Conservation (phyloP, 2,329 filamentous ascomycete species). For the Ceratocystis ficicola region DNA sequence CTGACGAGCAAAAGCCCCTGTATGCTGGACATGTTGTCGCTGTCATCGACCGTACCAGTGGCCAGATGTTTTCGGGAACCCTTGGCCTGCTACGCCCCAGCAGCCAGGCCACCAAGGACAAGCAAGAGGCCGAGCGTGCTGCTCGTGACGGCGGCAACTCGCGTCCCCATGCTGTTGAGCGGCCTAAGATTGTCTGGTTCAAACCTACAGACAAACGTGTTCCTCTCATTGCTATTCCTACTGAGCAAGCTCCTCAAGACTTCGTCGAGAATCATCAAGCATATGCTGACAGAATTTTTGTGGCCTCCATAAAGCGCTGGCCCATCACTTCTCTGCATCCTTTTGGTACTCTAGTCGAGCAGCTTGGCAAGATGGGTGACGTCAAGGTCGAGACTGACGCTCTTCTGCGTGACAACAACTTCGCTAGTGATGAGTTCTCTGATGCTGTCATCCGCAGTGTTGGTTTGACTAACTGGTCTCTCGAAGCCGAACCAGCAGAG, state of each 20-base stretch:
- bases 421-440: conserved; percentile 92
- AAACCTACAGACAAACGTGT: conserved; percentile 99
- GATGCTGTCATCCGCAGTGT: conserved; percentile 91
- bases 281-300: conserved; percentile 94
- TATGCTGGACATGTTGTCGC: conserved; percentile 96
- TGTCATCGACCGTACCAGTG: conserved; percentile 90
- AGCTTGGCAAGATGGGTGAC: conserved; percentile 94
- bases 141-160: conserved; percentile 62
- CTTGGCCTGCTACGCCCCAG: conserved; percentile 87
- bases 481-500: conserved; percentile 70
- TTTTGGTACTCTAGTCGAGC: conserved; percentile 93
- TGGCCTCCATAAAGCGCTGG: conserved; percentile 98
- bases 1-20: conserved; percentile 91
- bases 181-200: conserved; percentile 99
- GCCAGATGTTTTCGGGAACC: conserved; percentile 98
- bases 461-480: conserved; percentile 80
- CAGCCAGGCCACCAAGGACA: conserved; percentile 98
- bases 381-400: conserved; percentile 96
- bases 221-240: conserved; percentile 93
- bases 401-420: conserved; percentile 95
- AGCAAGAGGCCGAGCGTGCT: conserved; percentile 91
- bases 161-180: conserved; percentile 55
- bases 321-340: conserved; percentile 98
- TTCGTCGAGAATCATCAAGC: conserved; percentile 98
- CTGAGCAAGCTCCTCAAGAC: conserved; percentile 90